phyloP scores from a whole-genome alignment of 2,329 filamentous ascomycete species.

The Daldinia sp. region DNA sequence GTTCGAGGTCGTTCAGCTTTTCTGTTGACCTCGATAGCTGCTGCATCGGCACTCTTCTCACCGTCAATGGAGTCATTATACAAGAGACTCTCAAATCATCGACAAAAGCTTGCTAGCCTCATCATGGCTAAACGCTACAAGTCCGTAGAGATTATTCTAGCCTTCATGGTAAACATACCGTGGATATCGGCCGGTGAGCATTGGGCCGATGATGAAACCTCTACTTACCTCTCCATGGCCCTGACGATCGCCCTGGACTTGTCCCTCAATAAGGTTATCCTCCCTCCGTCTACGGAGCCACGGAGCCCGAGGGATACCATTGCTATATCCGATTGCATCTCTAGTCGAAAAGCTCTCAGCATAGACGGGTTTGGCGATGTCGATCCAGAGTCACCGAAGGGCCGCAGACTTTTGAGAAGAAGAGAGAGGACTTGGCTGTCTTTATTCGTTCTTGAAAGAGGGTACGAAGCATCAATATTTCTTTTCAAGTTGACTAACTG shows the following conservation, averaged over 20 bases:
- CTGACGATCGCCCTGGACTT: conserved; percentile 77
- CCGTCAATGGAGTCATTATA: conserved; percentile 73
- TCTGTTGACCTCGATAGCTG: conserved; percentile 77
- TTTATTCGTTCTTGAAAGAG: conserved; percentile 78
- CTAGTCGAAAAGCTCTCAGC: conserved; percentile 71
- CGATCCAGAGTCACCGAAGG: conserved; percentile 70
- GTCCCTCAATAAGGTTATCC: conserved; percentile 76
- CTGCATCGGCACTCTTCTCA: conserved; percentile 75
- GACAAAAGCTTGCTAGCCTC: conserved; percentile 70
- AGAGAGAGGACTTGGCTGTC: conserved; percentile 78
- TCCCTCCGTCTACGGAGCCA: conserved; percentile 64
- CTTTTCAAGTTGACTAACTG: conserved; percentile 28
- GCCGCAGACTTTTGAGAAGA: conserved; percentile 70
- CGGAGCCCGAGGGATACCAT: conserved; percentile 60
- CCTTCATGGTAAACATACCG: conserved; percentile 80
- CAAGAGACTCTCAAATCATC: conserved; percentile 73
- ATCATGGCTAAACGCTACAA: conserved; percentile 72
- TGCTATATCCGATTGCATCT: conserved; percentile 76
- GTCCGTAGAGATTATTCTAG: conserved; percentile 79
- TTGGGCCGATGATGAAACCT: conserved; percentile 79
- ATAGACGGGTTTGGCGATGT: conserved; percentile 76
- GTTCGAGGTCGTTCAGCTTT: conserved; percentile 77
- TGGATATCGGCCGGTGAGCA: conserved; percentile 79
- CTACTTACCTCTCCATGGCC: conserved; percentile 76
- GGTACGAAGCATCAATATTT: conserved; percentile 54